Evolutionary conservation across 257 asterid species (phyloP).

Genomic region (Solanum ossicruentum): DNA sequence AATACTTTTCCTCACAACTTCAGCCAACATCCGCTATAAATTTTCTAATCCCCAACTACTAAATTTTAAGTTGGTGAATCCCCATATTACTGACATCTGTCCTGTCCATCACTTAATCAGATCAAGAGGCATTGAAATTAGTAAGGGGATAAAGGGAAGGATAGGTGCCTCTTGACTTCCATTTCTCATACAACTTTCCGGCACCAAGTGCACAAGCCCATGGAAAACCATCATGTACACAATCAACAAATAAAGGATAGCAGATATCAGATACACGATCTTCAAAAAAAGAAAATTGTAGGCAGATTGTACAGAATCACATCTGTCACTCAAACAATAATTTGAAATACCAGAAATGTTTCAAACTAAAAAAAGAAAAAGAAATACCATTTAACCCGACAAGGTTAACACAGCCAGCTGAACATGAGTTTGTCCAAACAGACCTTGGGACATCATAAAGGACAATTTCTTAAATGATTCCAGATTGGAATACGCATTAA

Average conservation of each 20-base stretch:
- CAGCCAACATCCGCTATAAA: neutral
- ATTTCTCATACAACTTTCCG: neutral
- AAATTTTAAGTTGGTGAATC: neutral
- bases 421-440: neutral
- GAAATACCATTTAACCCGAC: neutral
- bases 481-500: neutral
- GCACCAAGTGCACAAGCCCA: neutral
- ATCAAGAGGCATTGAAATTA: neutral
- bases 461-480: neutral
- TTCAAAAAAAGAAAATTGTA: neutral
- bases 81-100: neutral
- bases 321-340: neutral
- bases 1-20: neutral
- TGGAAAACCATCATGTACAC: neutral
- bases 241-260: neutral
- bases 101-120: neutral
- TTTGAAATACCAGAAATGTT: neutral
- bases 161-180: neutral
- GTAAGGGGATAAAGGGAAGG: neutral
- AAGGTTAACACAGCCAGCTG: neutral
- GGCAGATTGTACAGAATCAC: neutral
- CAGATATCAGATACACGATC: neutral
- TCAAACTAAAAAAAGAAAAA: neutral
- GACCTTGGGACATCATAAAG: neutral
- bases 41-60: neutral